Conservation (phyloP, 2,329 filamentous ascomycete genomes). For the Moelleriella libera region DNA sequence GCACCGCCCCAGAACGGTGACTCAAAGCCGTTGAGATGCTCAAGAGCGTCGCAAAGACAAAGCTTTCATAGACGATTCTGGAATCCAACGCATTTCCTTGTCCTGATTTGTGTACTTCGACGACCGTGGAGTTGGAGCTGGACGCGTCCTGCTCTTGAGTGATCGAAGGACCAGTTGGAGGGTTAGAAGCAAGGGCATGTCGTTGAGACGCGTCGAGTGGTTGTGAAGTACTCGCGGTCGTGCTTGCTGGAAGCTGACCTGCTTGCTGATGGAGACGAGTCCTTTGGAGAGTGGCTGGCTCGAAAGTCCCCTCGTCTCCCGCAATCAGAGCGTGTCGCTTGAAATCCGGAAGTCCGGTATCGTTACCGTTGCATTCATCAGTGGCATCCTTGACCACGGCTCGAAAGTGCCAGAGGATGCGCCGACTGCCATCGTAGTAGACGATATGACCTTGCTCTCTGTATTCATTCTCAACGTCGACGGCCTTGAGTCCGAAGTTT, state of each 20-base stretch:
- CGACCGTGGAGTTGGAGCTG: slow-evolving; percentile 12
- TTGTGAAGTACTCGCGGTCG: slow-evolving; percentile 25
- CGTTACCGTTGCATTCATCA: slow-evolving; percentile 8
- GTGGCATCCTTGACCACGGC: slow-evolving; percentile 27
- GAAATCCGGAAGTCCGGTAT: slow-evolving; percentile 26
- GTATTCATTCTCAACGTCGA: slow-evolving; percentile 36
- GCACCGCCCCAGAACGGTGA: slow-evolving; percentile 30
- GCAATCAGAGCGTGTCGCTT: slow-evolving; percentile 28
- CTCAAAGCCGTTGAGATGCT: slow-evolving; percentile 37
- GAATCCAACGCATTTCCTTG: slow-evolving; percentile 10
- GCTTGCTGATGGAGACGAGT: slow-evolving; percentile 24
- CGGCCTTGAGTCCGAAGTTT: slow-evolving; percentile 28
- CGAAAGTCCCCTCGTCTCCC: slow-evolving; percentile 35
- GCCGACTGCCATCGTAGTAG: slow-evolving; percentile 34
- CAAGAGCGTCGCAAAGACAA: slow-evolving; percentile 36
- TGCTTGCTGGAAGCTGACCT: slow-evolving; percentile 30
- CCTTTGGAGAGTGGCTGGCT: slow-evolving; percentile 33
- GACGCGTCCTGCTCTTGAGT: slow-evolving; percentile 14
- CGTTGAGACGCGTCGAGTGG: slow-evolving; percentile 21
- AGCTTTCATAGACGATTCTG: slow-evolving; percentile 37
- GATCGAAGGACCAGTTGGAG: slow-evolving; percentile 1
- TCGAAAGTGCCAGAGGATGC: slow-evolving; percentile 41
- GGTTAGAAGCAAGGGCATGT: slow-evolving; percentile 5
- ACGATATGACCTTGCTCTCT: slow-evolving; percentile 39
- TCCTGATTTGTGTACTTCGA: slow-evolving; percentile 10